Evolutionary conservation across 75 land plant genomes (phyloP), one percentile per base, ranked within the genome.

Genomic region (Selaginella moellendorffii): DNA sequence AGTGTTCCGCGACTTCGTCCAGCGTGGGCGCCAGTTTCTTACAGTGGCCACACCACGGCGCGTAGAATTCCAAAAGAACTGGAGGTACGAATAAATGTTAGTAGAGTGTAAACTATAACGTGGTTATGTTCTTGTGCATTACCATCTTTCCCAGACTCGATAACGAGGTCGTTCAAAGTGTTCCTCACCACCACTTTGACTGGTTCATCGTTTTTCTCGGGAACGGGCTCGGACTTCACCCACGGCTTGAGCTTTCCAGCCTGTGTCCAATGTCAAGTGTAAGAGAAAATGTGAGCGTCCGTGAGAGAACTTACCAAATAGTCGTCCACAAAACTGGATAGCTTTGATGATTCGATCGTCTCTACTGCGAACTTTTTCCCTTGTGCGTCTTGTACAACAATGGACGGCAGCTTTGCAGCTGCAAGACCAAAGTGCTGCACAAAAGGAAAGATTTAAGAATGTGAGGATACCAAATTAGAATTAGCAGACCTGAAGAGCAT

Each of bases 21-120:
- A 88, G 61, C 27, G 76, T 86, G 26, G 93, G 93, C 22, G 85
- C 81, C 63, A 88, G 29, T 54, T 83, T 78, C 73, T 88, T 80
- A 77, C 93, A 88, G 54, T 88, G 93, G 28, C 83, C 89, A 69
- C 93, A 88, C 90, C 93, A 88, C 29, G 93, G 90, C 9, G 93
- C 90, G 71, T 88, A 88, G 54, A 88, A 86, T 69, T 88, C 92
- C 23, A 87, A 52, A 27, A 88, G 54, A 30, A 88, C 90, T 88
- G 78, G 67, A 74, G 21, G 54, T 14, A 36, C 10, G 14, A 36
- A n/a, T n/a, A n/a, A n/a, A n/a, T n/a, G n/a, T n/a, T n/a, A n/a
- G n/a, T n/a, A n/a, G n/a, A n/a, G n/a, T n/a, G n/a, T n/a, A n/a
- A n/a, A n/a, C n/a, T n/a, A n/a, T n/a, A n/a, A n/a, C n/a, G n/a